phyloP scores from a whole-genome alignment of 1,284 basidiomycete genomes.

The Neonothopanus nambi region DNA sequence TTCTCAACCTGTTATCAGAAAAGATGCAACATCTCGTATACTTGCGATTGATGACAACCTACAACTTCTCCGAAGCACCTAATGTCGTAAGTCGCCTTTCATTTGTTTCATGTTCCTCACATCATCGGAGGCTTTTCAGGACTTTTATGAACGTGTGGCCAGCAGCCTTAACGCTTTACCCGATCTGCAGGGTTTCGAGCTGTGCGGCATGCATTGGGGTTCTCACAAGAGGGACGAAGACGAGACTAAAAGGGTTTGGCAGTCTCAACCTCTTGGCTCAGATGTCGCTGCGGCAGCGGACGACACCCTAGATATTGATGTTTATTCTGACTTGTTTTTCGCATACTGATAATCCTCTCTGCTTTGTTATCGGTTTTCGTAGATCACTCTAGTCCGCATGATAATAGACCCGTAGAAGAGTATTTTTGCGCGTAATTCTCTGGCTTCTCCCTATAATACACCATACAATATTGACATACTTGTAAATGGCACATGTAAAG shows the following conservation, averaged over 20 bases:
- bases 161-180: slow-evolving; percentile 54
- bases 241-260: slow-evolving; percentile 46
- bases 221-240: slow-evolving; percentile 41
- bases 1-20: slow-evolving; percentile 45
- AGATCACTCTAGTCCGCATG: neutral
- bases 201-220: slow-evolving; percentile 72
- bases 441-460: neutral
- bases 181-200: slow-evolving; percentile 61
- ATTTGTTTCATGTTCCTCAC: slow-evolving; percentile 21
- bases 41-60: slow-evolving; percentile 53
- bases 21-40: slow-evolving; percentile 50
- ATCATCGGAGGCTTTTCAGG: slow-evolving; percentile 35
- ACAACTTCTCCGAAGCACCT: slow-evolving; percentile 45
- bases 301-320: slow-evolving; percentile 32
- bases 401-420: no score
- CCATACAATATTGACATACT: neutral
- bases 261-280: slow-evolving; percentile 45
- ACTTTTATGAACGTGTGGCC: slow-evolving; percentile 63
- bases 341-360: slow-evolving; percentile 7
- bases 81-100: slow-evolving; percentile 40
- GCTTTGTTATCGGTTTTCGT: neutral
- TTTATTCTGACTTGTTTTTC: slow-evolving; percentile 15
- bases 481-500: neutral
- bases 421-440: no score
- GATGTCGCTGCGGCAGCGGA: slow-evolving; percentile 30